Conservation (phyloP, 441 rosid genomes). For the Adansonia gregorii region DNA sequence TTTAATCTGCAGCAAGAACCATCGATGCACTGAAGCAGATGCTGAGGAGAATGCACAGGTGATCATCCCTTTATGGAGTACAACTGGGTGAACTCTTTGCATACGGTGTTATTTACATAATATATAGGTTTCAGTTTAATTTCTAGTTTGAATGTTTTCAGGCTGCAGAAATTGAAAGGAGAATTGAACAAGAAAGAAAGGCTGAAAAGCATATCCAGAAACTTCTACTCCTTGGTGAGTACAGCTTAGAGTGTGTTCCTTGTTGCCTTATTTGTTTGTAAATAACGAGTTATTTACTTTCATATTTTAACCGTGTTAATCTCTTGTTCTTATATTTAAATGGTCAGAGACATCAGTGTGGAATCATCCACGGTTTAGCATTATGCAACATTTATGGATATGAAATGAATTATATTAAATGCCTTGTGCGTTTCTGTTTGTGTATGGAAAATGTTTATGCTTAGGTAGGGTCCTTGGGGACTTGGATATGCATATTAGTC, state of each 20-base stretch:
- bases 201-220: conserved; percentile 94
- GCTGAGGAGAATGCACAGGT: conserved; percentile 85
- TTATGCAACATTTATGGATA: too few species aligned
- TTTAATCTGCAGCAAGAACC: conserved; percentile 79
- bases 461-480: too few species aligned
- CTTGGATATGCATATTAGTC: too few species aligned
- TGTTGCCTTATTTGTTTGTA: background rate
- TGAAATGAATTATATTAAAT: too few species aligned
- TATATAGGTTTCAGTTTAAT: conserved; percentile 19
- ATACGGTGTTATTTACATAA: conserved; percentile 10
- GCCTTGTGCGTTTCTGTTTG: too few species aligned
- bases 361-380: too few species aligned
- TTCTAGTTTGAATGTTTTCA: conserved; percentile 36
- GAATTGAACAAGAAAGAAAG: conserved; percentile 92
- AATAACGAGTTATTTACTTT: background rate
- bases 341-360: too few species aligned
- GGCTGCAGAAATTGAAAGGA: conserved; percentile 92
- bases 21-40: conserved; percentile 62
- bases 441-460: too few species aligned
- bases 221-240: conserved; percentile 84
- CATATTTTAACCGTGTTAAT: background rate
- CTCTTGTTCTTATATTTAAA: background rate
- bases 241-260: conserved; percentile 17
- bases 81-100: background rate
- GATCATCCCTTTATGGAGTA: conserved; percentile 21